Base-by-base conservation (phyloP, 129 eudicot species). In the Sambucus nigra region DNA sequence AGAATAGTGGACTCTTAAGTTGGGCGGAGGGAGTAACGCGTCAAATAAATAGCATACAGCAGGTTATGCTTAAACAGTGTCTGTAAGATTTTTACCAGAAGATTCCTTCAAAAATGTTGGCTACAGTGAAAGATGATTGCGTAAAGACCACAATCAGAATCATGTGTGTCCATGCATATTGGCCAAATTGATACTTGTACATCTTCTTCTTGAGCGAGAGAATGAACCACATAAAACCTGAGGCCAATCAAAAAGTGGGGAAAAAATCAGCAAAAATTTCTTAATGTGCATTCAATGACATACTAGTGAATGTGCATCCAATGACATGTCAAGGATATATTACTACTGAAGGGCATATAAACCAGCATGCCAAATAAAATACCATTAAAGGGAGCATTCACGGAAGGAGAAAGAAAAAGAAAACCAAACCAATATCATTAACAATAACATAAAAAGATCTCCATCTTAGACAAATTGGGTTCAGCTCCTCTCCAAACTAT, bases 181-280 rank as follows among this genome's bases (percentile, higher is more conserved):
- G 99, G 54, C 99, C 84, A 79, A 91, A 91, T 44, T 91, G 99
- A 86, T 91, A 91, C 84, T 91, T 91, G 79, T 91, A 91, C 95
- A 82, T 79, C 84, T 86, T 86, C 78, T 82, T 91, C 91, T 91
- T 91, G 61, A 91, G 82, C 10, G 95, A 48, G 12, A 91, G 83
- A 70, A 91, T 91, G 71, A 91, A 91, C 99, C 99, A 91, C 69
- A 91, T 69, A 59, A 91, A 86, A 67, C 99, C 99, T 91, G 82
- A 64, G 23, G 40, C 53, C 73, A 66, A 57, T 10, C 53, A 49
- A 49, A 39, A 12, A 13, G 19, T 19, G 49, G 2, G 16, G 35
- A 59, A 50, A 38, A 19, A 40, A 47, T 23, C 12, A 47, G 51
- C 22, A 24, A 39, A 49, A 29, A 19, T 1, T 2, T 25, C 3